Percentiles rank a stretch among this genome's conserved stretches.
Conservation (phyloP, 345 rosid genomes). For the Eucalyptus sideroxylon region DNA sequence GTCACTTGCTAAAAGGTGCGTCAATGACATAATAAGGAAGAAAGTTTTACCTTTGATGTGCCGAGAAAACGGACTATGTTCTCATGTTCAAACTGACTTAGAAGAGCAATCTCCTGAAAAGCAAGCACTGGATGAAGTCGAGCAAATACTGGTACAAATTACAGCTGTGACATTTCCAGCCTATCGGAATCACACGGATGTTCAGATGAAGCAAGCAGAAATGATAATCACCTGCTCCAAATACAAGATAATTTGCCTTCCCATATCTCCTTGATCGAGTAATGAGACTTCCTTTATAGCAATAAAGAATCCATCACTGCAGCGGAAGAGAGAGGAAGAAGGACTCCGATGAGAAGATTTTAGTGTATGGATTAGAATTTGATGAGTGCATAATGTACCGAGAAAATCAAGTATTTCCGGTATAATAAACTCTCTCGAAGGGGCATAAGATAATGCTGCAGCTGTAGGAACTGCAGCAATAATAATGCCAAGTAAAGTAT, state of each 20-base stretch:
- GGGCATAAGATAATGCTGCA: neutral
- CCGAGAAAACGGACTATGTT: conserved; percentile 79
- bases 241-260: conserved; percentile 55
- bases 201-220: neutral
- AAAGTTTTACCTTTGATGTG: conserved; percentile 50
- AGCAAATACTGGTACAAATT: neutral
- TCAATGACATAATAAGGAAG: neutral
- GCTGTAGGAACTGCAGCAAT: neutral
- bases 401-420: neutral
- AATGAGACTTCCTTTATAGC: conserved; percentile 93
- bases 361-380: neutral
- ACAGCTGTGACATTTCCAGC: neutral
- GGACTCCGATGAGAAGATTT: neutral
- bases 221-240: conserved; percentile 66
- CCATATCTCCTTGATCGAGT: conserved; percentile 77
- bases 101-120: conserved; percentile 79
- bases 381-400: neutral
- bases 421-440: neutral
- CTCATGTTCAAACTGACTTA: conserved; percentile 82
- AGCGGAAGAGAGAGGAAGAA: neutral
- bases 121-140: neutral
- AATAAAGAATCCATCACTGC: conserved; percentile 80
- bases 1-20: neutral
- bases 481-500: neutral
- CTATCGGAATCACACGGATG: neutral